Evolutionary conservation across 352 stramenopile species (phyloP).

Genomic region (Globisporangium takayamanum): DNA sequence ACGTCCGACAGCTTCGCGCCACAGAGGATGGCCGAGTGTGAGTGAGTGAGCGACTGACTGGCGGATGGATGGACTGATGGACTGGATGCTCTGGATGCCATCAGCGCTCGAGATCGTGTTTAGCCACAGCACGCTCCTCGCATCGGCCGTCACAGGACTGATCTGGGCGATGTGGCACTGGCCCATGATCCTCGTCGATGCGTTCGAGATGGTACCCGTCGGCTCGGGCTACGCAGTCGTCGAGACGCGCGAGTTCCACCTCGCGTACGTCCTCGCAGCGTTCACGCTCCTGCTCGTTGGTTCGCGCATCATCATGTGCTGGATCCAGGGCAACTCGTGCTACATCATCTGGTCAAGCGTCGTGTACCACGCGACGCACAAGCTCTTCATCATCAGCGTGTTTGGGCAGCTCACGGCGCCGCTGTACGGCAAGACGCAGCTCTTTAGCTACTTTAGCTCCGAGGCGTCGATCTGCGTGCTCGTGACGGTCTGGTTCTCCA

Average conservation of each 20-base stretch:
- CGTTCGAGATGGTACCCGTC: conserved; percentile 58
- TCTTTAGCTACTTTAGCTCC: conserved; percentile 86
- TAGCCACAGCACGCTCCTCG: conserved; percentile 82
- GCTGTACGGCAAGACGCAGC: conserved; percentile 70
- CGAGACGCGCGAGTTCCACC: conserved; percentile 68
- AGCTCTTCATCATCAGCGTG: conserved; percentile 85
- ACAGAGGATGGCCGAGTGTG: no score
- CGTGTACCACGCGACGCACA: conserved; percentile 82
- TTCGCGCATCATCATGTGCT: conserved; percentile 88
- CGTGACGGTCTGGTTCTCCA: conserved; percentile 86
- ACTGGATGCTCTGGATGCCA: not conserved
- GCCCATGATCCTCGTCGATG: conserved; percentile 86
- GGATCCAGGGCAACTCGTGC: conserved; percentile 85
- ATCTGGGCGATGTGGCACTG: conserved; percentile 85
- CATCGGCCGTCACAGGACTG: conserved; percentile 76
- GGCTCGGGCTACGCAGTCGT: conserved; percentile 76
- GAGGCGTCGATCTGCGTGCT: conserved; percentile 77
- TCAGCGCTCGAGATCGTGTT: conserved; percentile 83
- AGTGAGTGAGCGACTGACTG: not conserved
- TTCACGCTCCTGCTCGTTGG: conserved; percentile 79
- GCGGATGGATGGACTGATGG: not conserved
- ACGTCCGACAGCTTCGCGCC: not conserved
- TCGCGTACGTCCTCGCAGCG: conserved; percentile 70
- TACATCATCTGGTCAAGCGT: conserved; percentile 87
- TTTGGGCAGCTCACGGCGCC: conserved; percentile 82